Base-by-base conservation (phyloP, 2,329 filamentous ascomycete species). In the Chlorencoelia australis region DNA sequence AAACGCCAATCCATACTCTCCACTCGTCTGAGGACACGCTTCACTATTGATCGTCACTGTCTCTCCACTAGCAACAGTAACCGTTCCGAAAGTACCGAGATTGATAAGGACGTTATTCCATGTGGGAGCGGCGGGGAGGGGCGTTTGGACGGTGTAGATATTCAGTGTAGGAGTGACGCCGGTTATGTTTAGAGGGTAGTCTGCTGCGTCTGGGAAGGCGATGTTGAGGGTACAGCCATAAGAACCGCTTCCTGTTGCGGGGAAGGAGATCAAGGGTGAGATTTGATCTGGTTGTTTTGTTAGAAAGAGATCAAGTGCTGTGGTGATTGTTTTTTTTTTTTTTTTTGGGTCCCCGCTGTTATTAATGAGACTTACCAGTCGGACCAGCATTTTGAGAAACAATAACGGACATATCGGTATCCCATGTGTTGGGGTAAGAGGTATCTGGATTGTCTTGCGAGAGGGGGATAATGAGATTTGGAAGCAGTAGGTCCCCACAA, bases 41-140 rank as follows among this genome's bases (percentile, higher is more conserved):
- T 33, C 25, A 8, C 7, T 22, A 30, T 42, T 41, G 9, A 44
- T 39, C 4, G 28, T 17, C 7, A 27, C 19, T n/a, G 24, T 35
- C 17, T 38, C 31, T 15, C 35, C 39, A 1, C 31, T 20, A 3
- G 30, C n/a, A 2, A 37, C 27, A 19, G 39, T 41, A 1, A 43
- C 34, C 3, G 39, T 41, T 3, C 41, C 41, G 7, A 34, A 43
- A 4, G 41, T 18, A 2, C 27, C 16, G 7, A 30, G 5, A 7
- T 39, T 38, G 5, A 33, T 25, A n/a, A 35, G 11, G 4, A 36
- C 20, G 8, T 41, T 41, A 21, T 41, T 41, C 19, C 26, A 41
- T 3, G 41, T 43, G 2, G 31, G 35, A 13, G 19, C 3, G 4
- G 13, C 7, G n/a, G 34, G 29, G 6, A 41, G 16, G 7, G 35